Percentiles rank a stretch among this genome's conserved stretches.
Evolutionary conservation across 148 eudicot genomes (phyloP).

Genomic region (Heliamphora exappendiculata): DNA sequence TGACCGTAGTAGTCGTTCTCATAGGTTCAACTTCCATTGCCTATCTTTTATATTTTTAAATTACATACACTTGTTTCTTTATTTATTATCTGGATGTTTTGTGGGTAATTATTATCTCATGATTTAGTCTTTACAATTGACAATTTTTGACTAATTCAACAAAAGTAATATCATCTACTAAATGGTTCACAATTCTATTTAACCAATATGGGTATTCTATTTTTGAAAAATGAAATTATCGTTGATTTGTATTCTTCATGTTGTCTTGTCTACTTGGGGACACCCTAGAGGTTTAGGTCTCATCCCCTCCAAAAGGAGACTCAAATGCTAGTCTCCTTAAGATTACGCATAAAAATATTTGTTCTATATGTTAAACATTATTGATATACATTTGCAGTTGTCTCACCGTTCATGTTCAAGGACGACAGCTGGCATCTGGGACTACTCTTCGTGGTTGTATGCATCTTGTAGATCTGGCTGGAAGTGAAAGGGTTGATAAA

Average conservation of each 20-base stretch:
- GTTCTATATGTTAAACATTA: neutral
- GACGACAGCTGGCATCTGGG: constrained; percentile 75
- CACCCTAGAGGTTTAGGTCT: neutral
- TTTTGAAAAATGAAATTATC: neutral
- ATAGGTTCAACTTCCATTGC: constrained; percentile 45
- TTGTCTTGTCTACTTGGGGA: too few relatives aligned
- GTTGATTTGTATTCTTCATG: neutral
- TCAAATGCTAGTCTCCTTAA: neutral
- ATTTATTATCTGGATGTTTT: neutral
- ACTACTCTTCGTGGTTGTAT: constrained; percentile 61
- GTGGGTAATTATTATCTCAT: too few relatives aligned
- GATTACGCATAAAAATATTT: neutral
- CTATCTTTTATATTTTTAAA: neutral
- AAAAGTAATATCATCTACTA: neutral
- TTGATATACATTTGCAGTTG: constrained; percentile 47
- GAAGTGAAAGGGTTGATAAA: constrained; percentile 88
- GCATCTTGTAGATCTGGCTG: constrained; percentile 98
- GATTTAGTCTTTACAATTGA: neutral
- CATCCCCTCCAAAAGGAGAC: neutral
- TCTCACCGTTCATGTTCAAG: constrained; percentile 92
- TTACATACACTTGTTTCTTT: neutral
- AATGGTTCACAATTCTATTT: neutral
- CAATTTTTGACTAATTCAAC: neutral
- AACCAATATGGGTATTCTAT: neutral
- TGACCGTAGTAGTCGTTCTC: constrained; percentile 95